Evolutionary conservation across 352 stramenopile species (phyloP).

Genomic region (Thalassiosira hispida): DNA sequence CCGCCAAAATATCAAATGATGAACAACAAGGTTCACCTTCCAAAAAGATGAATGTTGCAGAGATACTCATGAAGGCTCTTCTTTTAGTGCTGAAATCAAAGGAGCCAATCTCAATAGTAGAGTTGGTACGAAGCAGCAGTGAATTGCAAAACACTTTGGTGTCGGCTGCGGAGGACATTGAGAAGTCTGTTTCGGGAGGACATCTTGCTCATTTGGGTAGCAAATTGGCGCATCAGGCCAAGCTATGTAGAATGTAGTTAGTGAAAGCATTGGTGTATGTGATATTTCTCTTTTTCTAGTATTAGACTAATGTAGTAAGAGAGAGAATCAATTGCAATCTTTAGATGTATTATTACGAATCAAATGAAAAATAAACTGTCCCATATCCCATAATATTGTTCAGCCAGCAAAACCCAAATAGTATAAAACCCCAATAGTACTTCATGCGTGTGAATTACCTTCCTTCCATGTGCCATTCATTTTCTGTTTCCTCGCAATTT

Average conservation of each 20-base stretch:
- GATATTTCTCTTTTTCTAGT: background rate
- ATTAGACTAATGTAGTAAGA: background rate
- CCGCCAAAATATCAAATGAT: background rate
- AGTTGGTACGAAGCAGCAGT: constrained; percentile 32
- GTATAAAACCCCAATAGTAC: no score
- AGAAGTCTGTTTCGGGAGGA: constrained; percentile 26
- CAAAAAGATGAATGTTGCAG: constrained; percentile 18
- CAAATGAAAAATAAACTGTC: no score
- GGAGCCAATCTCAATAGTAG: constrained; percentile 41
- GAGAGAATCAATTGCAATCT: no score
- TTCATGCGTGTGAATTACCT: background rate
- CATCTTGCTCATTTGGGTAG: constrained; percentile 47
- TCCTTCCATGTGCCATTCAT: background rate
- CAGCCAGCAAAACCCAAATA: no score
- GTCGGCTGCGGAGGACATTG: constrained; percentile 27
- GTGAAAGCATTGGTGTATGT: background rate
- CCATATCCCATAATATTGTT: no score
- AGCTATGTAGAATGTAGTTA: constrained; percentile 18
- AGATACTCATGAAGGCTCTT: constrained; percentile 44
- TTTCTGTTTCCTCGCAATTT: constrained; percentile 47
- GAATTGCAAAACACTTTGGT: constrained; percentile 30
- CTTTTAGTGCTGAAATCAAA: constrained; percentile 51
- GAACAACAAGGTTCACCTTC: background rate
- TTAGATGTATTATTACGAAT: no score
- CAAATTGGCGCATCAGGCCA: constrained; percentile 49